Conservation (phyloP, 2,329 filamentous ascomycete species). For the Fusarium proliferatum region DNA sequence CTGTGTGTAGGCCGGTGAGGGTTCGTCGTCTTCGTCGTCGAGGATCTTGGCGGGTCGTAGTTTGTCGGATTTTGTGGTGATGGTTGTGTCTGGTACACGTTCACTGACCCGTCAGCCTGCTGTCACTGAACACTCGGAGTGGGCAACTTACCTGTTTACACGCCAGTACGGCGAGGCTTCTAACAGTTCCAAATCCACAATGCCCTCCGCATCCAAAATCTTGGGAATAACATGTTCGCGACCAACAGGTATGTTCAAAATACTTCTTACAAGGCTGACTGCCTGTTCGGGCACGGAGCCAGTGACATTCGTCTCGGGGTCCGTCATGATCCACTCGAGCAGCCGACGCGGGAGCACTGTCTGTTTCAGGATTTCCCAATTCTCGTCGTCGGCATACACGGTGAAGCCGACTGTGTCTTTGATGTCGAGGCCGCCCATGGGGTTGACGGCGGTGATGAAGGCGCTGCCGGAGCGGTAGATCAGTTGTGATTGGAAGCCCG, state of each 20-base stretch:
- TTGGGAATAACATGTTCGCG: slow-evolving; percentile 23
- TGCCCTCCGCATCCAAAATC: slow-evolving; percentile 32
- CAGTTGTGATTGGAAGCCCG: slow-evolving; percentile 16
- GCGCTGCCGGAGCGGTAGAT: slow-evolving; percentile 21
- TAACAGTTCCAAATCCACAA: slow-evolving; percentile 30
- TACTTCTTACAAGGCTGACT: slow-evolving; percentile 28
- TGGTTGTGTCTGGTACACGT: slow-evolving; percentile 26
- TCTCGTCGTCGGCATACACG: slow-evolving; percentile 36
- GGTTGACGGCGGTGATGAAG: slow-evolving; percentile 25
- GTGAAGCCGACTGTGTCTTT: slow-evolving; percentile 31
- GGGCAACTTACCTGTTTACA: slow-evolving; percentile 23
- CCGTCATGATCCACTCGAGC: slow-evolving; percentile 42
- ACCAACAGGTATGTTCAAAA: slow-evolving; percentile 24
- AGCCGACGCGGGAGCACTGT: slow-evolving; percentile 33
- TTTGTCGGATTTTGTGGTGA: slow-evolving; percentile 16
- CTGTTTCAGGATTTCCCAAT: slow-evolving; percentile 34
- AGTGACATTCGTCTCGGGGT: slow-evolving; percentile 18
- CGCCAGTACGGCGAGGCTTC: slow-evolving; percentile 33
- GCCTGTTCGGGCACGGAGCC: slow-evolving; percentile 28
- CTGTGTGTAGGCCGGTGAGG: slow-evolving; percentile 15
- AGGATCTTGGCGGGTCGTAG: slow-evolving; percentile 24
- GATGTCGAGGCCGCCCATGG: slow-evolving; percentile 31
- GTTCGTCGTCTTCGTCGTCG: slow-evolving; percentile 21
- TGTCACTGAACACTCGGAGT: fast-evolving
- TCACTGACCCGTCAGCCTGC: slow-evolving; percentile 24